These are phyloP conservation scores for Thalassia testudinum DNA, from an alignment of 116 monocot genomes.

Conservation along the genomic window DNA sequence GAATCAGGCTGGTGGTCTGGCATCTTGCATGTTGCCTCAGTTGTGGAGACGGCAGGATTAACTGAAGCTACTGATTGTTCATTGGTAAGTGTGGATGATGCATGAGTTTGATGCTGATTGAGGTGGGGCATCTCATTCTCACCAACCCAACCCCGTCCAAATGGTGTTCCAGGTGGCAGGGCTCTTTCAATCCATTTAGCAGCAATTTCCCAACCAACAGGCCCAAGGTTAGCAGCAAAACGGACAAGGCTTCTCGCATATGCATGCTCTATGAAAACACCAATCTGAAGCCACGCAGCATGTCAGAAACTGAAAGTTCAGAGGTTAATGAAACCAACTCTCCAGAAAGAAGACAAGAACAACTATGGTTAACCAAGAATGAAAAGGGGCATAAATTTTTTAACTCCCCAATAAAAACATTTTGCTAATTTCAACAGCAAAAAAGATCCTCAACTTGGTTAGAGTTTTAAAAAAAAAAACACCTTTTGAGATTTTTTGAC, in stretches of 20 bases:
- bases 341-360: too few relatives aligned
- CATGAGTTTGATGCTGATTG: neutral
- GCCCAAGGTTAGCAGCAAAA: conserved; percentile 57
- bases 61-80: neutral
- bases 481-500: too few relatives aligned
- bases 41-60: neutral
- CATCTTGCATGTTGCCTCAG: neutral
- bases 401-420: too few relatives aligned
- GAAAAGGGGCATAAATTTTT: too few relatives aligned
- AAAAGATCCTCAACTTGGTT: too few relatives aligned
- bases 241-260: conserved; percentile 80
- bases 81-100: neutral
- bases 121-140: conserved; percentile 20
- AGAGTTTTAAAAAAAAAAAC: too few relatives aligned
- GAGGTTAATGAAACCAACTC: too few relatives aligned
- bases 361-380: too few relatives aligned
- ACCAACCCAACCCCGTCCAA: conserved; percentile 74
- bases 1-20: neutral
- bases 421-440: too few relatives aligned
- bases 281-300: conserved; percentile 23
- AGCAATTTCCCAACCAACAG: conserved; percentile 59
- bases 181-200: conserved; percentile 34
- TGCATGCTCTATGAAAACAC: conserved; percentile 29
- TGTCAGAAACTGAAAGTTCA: too few relatives aligned
- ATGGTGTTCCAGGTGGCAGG: conserved; percentile 57